Evolutionary conservation across 805 yeast genomes (phyloP).

Genomic region (Starmerella etchellsii): DNA sequence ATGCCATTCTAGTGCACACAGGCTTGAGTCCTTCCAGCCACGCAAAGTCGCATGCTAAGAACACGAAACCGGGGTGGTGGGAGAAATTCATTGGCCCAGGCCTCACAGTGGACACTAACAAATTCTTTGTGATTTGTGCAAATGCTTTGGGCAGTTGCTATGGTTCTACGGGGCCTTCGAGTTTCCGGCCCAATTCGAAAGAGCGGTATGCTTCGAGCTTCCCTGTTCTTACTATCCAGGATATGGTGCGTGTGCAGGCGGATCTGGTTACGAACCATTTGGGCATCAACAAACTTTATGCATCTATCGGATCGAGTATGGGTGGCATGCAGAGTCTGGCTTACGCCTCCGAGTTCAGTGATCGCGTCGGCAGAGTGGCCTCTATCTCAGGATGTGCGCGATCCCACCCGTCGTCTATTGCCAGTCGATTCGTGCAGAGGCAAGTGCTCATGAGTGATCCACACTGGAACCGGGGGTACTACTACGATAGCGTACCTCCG

Average conservation of each 20-base stretch:
- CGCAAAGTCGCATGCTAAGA: slow-evolving; percentile 66
- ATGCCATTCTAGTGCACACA: slow-evolving; percentile 72
- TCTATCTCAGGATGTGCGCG: slow-evolving; percentile 88
- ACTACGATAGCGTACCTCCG: slow-evolving; percentile 70
- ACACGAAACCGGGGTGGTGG: slow-evolving; percentile 85
- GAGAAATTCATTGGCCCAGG: slow-evolving; percentile 85
- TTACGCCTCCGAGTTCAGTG: slow-evolving; percentile 71
- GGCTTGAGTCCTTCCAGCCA: slow-evolving; percentile 91
- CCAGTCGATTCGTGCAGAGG: slow-evolving; percentile 83
- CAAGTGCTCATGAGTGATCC: slow-evolving; percentile 92
- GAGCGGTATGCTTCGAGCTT: slow-evolving; percentile 71
- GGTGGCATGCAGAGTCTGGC: slow-evolving; percentile 99
- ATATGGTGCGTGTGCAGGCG: slow-evolving; percentile 84
- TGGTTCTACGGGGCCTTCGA: slow-evolving; percentile 89
- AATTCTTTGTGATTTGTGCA: slow-evolving; percentile 73
- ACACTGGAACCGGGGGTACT: slow-evolving; percentile 84
- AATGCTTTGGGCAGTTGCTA: slow-evolving; percentile 91
- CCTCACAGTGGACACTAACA: slow-evolving; percentile 60
- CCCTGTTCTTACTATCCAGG: slow-evolving; percentile 74
- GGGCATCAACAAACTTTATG: slow-evolving; percentile 51
- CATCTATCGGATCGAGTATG: slow-evolving; percentile 84
- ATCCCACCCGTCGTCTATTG: slow-evolving; percentile 88
- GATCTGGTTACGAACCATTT: slow-evolving; percentile 50
- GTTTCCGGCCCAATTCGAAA: slow-evolving; percentile 55
- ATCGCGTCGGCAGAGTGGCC: slow-evolving; percentile 56